These are phyloP conservation scores for Polyplosphaeria fusca DNA, from an alignment of 495 filamentous ascomycete species.

Conservation along the genomic window DNA sequence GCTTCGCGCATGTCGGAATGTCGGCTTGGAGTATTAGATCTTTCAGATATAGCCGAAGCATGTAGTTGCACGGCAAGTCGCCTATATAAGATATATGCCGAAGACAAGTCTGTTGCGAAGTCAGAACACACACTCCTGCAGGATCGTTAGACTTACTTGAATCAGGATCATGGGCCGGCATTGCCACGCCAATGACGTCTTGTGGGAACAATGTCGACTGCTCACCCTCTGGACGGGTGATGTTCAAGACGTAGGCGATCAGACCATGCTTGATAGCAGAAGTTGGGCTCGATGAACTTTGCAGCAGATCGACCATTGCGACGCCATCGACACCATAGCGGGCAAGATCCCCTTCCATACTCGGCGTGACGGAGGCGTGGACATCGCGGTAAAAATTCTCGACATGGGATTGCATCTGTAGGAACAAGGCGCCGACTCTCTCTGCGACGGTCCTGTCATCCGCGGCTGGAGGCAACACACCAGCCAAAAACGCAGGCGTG, in stretches of 20 bases:
- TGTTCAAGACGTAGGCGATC: constrained; percentile 12
- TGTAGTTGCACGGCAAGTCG: constrained; percentile 24
- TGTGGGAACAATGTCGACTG: constrained; percentile 9
- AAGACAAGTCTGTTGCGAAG: neutral
- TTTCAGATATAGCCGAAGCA: neutral
- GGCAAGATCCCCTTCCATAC: constrained; percentile 7
- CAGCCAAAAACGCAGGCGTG: neutral
- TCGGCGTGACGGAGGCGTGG: neutral
- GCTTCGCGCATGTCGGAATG: constrained; percentile 17
- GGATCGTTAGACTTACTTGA: neutral
- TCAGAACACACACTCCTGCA: neutral
- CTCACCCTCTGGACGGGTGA: constrained; percentile 3
- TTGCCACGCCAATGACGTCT: constrained; percentile 12
- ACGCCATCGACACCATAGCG: constrained; percentile 3
- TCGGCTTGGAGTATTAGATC: neutral
- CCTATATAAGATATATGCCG: constrained; percentile 24
- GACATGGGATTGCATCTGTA: constrained; percentile 34
- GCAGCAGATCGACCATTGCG: constrained; percentile 11
- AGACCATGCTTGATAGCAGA: constrained; percentile 22
- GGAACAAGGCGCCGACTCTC: constrained; percentile 21
- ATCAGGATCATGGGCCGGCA: neutral
- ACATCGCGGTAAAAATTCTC: constrained; percentile 36
- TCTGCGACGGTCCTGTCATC: constrained; percentile 31
- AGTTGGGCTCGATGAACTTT: constrained; percentile 11
- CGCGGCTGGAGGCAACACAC: constrained; percentile 27